Conservation (phyloP, 371 early-diverging fungal species). For the Entomophthora muscae region DNA sequence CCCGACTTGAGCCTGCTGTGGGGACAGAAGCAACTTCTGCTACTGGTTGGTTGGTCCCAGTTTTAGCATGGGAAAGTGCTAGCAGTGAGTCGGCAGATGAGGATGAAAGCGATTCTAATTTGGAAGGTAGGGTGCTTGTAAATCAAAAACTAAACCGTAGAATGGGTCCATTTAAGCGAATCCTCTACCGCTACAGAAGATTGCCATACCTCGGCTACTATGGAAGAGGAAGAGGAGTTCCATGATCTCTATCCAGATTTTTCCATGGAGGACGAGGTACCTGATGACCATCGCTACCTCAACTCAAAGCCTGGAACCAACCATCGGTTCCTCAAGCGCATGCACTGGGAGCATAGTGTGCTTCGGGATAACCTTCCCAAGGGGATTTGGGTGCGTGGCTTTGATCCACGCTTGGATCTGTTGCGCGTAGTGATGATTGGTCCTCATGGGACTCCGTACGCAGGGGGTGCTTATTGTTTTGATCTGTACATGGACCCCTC, state of each 20-base stretch:
- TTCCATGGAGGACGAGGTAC: slow-evolving; percentile 10
- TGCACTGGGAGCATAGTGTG: neutral
- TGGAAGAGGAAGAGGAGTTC: neutral
- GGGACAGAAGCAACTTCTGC: neutral
- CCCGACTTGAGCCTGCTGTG: neutral
- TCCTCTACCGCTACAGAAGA: neutral
- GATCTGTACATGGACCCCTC: slow-evolving; percentile 28
- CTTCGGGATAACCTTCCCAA: slow-evolving; percentile 12
- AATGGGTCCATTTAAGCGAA: too few species aligned
- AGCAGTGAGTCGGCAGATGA: neutral
- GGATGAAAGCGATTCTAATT: neutral
- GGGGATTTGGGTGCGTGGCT: slow-evolving; percentile 27
- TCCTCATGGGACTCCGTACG: slow-evolving; percentile 25
- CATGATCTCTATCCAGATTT: neutral
- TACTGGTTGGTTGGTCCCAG: neutral
- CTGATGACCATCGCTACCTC: neutral
- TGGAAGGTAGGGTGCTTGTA: too few species aligned
- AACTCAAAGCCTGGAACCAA: slow-evolving; percentile 11
- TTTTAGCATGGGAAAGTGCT: neutral
- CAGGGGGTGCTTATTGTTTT: slow-evolving; percentile 20
- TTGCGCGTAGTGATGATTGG: slow-evolving; percentile 25
- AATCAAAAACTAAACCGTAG: too few species aligned
- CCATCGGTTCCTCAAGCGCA: neutral
- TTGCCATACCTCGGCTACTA: too few species aligned
- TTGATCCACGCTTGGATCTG: slow-evolving; percentile 26